A percentile compares a stretch with the other conserved stretches of the same genome.
These are phyloP conservation scores for Solanum paucissectum DNA, from an alignment of 257 asterid genomes.

Conservation along the genomic window DNA sequence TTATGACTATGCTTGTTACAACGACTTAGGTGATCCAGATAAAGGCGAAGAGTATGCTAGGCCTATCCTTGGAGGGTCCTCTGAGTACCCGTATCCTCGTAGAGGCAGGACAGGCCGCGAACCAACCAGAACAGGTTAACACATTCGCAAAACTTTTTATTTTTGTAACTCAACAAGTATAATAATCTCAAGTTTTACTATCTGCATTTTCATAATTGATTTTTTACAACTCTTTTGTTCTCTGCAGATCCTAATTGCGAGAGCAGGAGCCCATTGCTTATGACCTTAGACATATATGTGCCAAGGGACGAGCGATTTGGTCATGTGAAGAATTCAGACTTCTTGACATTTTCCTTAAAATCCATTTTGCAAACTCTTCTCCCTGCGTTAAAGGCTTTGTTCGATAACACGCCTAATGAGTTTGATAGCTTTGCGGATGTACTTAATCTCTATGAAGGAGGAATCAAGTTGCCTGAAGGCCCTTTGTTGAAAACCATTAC, in stretches of 20 bases:
- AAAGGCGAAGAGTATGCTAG: conserved; percentile 5
- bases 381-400: conserved; percentile 46
- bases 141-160: background rate
- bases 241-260: conserved; percentile 8
- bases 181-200: background rate
- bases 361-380: conserved; percentile 15
- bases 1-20: conserved; percentile 3
- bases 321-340: background rate
- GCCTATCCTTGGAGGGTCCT: conserved; percentile 17
- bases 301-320: background rate
- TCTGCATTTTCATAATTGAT: background rate
- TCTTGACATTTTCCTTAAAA: background rate
- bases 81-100: conserved; percentile 11
- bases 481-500: conserved; percentile 27
- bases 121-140: background rate
- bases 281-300: background rate
- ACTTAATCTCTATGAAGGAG: background rate
- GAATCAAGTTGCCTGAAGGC: conserved; percentile 17
- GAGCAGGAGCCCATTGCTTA: background rate
- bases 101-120: conserved; percentile 5
- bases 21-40: conserved; percentile 30
- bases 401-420: background rate
- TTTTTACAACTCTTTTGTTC: background rate
- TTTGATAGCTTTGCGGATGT: background rate
- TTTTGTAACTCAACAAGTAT: background rate